A percentile compares a stretch with the other conserved stretches of the same genome.
phyloP scores from a whole-genome alignment of 139 green algal genomes.

The Tetraselmis striata region DNA sequence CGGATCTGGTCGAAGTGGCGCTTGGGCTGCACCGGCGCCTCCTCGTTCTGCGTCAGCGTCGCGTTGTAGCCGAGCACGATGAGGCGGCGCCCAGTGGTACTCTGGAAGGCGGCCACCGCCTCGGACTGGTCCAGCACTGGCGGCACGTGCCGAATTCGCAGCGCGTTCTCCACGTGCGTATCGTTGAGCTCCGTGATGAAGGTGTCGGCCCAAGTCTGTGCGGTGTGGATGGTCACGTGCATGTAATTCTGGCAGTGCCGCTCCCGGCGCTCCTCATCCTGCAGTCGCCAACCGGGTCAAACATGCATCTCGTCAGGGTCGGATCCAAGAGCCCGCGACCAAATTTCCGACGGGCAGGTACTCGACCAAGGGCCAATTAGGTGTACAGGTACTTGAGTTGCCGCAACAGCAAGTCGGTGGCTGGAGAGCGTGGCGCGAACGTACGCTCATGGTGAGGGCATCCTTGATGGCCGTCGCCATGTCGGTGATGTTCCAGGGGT shows the following conservation, averaged over 20 bases:
- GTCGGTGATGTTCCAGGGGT: conserved; percentile 98
- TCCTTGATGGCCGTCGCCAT: conserved; percentile 80
- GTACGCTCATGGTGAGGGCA: conserved; percentile 68
- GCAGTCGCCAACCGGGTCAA: background rate
- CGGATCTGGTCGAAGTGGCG: conserved; percentile 71
- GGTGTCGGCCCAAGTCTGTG: conserved; percentile 92
- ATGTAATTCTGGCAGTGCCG: conserved; percentile 92
- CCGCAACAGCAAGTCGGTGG: no score
- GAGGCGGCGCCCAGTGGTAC: conserved; percentile 19
- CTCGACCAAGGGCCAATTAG: no score
- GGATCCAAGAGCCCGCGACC: no score
- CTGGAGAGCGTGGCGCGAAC: no score
- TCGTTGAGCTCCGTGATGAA: conserved; percentile 98
- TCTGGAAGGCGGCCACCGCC: background rate
- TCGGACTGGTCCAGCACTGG: conserved; percentile 27
- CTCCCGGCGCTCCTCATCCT: conserved; percentile 72
- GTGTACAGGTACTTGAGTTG: no score
- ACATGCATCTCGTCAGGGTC: no score
- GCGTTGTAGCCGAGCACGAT: conserved; percentile 94
- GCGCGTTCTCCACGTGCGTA: conserved; percentile 94
- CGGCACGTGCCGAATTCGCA: conserved; percentile 78
- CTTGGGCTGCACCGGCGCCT: conserved; percentile 47
- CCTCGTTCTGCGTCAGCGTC: conserved; percentile 61
- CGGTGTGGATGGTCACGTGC: conserved; percentile 86
- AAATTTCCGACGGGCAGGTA: no score